Base-by-base conservation (phyloP, 2,329 filamentous ascomycete species). In the Sordariomycetes sp. region DNA sequence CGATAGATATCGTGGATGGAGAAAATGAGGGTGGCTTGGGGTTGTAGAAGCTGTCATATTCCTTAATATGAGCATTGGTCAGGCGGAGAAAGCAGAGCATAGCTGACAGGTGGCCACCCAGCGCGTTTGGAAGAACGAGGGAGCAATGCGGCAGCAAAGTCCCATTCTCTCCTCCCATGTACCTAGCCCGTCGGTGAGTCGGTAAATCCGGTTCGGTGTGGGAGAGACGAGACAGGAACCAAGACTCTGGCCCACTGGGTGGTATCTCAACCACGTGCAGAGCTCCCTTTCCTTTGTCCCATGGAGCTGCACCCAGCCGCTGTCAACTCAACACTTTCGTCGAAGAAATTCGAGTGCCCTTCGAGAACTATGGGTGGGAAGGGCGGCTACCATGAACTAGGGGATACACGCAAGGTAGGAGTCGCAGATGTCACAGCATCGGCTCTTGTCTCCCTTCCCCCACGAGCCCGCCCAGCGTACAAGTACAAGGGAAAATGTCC, bases 271-370 rank as follows among this genome's bases (percentile, higher is more conserved):
- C 16, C 43, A n/a, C 16, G 16, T 14, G 43, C 20, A 11, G 43
- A 20, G 7, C 43, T 48, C 43, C 43, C 20, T 22, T 5, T 48
- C 43, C 28, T 48, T 48, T 48, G 43, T 48, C n/a, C 43, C n/a
- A 20, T 48, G 18, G 20, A 22, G 43, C 55, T 52, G 55, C 55
- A 57, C 48, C 28, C 14, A 57, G 46, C 46, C 55, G 55, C 55
- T 57, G 55, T 57, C 55, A 57, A 57, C 55, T 48, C 55, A 57
- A 20, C 46, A 51, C 43, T 57, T 24, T 57, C 28, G 43, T 57
- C 37, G 22, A 34, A 48, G 54, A 16, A 28, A 48, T 56, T 34
- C 18, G 10, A 56, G 22, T n/a, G 24, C 46, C 12, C 40, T 56
- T 56, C 40, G 54, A 56, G 54, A 56, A 56, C 37, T 18, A 12